Evolutionary conservation across 2,329 filamentous ascomycete species (phyloP).

Genomic region (Aphanocladium album): DNA sequence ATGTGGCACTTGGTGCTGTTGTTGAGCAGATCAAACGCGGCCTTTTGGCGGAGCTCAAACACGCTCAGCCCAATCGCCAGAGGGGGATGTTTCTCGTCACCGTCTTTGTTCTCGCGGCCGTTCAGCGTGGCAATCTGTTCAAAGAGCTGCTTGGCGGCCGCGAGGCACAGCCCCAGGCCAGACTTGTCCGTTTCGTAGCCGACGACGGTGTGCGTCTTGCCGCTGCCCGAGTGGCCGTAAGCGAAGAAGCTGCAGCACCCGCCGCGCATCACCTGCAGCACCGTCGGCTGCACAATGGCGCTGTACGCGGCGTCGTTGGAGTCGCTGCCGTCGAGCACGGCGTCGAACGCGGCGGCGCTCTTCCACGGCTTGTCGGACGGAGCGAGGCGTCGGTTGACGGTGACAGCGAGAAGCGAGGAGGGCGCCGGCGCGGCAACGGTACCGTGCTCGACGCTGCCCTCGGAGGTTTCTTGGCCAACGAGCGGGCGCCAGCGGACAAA

Average conservation of each 20-base stretch:
- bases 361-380: constrained; percentile 17
- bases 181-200: constrained; percentile 34
- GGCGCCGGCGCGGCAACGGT: neutral
- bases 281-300: constrained; percentile 27
- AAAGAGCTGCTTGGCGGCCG: constrained; percentile 28
- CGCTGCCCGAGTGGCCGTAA: constrained; percentile 87
- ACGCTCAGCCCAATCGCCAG: constrained; percentile 34
- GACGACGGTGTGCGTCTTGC: constrained; percentile 81
- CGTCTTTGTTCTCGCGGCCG: neutral
- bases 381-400: neutral
- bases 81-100: neutral
- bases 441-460: neutral
- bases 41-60: constrained; percentile 37
- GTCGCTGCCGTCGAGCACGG: constrained; percentile 23
- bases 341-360: constrained; percentile 19
- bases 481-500: constrained; percentile 13
- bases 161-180: constrained; percentile 33
- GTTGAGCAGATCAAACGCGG: constrained; percentile 38
- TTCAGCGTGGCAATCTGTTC: constrained; percentile 24
- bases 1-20: constrained; percentile 32
- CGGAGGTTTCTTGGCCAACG: neutral
- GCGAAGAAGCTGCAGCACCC: constrained; percentile 61
- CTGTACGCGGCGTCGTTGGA: constrained; percentile 22
- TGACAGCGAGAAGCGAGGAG: neutral
- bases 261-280: constrained; percentile 30